Conservation (phyloP, 768 basidiomycete genomes). For the Lactarius psammicola region DNA sequence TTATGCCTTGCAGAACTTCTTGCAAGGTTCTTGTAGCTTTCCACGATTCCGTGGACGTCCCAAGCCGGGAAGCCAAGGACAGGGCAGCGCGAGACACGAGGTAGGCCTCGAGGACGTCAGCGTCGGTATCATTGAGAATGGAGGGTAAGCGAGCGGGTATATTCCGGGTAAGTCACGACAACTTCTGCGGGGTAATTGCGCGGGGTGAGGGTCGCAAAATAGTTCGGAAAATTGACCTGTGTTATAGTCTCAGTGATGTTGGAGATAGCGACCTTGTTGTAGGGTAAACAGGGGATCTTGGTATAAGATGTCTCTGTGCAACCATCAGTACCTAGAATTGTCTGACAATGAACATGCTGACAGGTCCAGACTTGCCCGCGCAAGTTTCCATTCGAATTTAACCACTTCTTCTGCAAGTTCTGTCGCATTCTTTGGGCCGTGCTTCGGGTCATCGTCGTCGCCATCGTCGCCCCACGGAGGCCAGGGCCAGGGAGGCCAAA, state of each 20-base stretch:
- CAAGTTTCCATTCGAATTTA: constrained; percentile 74
- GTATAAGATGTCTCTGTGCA: constrained; percentile 57
- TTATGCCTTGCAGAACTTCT: constrained; percentile 77
- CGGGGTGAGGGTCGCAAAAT: constrained; percentile 82
- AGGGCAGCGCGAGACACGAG: constrained; percentile 77
- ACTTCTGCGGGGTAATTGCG: constrained; percentile 72
- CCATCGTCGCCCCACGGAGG: constrained; percentile 78
- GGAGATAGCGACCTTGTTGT: constrained; percentile 76
- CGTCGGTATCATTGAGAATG: constrained; percentile 64
- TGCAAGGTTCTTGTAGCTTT: constrained; percentile 66
- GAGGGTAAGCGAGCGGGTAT: constrained; percentile 61
- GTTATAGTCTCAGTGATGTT: constrained; percentile 68
- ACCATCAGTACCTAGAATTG: constrained; percentile 13
- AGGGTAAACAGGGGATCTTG: constrained; percentile 84
- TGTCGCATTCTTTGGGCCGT: constrained; percentile 53
- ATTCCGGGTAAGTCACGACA: constrained; percentile 81
- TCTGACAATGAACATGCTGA: constrained; percentile 38
- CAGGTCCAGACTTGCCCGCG: constrained; percentile 77
- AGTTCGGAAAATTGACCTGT: constrained; percentile 79
- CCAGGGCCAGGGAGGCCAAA: constrained; percentile 84
- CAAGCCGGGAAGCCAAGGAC: constrained; percentile 65
- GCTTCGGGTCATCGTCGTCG: constrained; percentile 43
- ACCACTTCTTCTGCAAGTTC: constrained; percentile 71
- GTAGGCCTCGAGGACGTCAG: constrained; percentile 82
- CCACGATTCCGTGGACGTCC: constrained; percentile 74